These are phyloP conservation scores for Xylariaceae sp. DNA, from an alignment of 2,329 filamentous ascomycete genomes.

Conservation along the genomic window DNA sequence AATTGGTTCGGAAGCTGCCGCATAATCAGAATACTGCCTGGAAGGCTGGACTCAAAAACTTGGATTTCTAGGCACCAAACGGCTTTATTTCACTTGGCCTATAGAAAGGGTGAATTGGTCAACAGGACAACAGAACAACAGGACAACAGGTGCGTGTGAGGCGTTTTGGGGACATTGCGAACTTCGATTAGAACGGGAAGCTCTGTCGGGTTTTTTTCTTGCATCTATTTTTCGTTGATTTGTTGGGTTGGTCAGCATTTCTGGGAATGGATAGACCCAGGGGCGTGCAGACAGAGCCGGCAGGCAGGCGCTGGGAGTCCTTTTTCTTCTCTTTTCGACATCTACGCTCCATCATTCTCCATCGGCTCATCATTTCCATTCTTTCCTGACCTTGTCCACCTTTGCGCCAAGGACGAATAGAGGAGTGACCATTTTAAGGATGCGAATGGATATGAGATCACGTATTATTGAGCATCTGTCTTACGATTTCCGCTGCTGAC, in stretches of 20 bases:
- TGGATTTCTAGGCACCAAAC: not conserved
- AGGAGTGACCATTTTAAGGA: too few species aligned
- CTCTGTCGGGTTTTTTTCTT: constrained; percentile 4
- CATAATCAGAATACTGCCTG: not conserved
- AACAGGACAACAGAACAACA: constrained; percentile 1
- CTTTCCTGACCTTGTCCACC: too few species aligned
- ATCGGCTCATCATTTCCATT: too few species aligned
- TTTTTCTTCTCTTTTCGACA: constrained; percentile 16
- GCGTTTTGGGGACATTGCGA: not conserved
- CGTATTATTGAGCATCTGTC: too few species aligned
- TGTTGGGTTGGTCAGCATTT: constrained; percentile 7
- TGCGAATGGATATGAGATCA: too few species aligned
- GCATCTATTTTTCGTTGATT: constrained; percentile 11
- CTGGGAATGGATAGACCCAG: constrained; percentile 9
- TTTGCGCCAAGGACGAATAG: too few species aligned
- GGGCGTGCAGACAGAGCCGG: not conserved
- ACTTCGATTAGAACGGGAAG: not conserved
- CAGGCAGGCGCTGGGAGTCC: constrained; percentile 5
- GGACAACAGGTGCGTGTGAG: not conserved
- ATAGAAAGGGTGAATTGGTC: constrained; percentile 12
- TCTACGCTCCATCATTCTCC: too few species aligned
- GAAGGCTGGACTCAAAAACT: not conserved
- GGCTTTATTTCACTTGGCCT: too few species aligned
- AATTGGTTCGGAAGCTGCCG: not conserved
- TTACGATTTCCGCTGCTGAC: too few species aligned